Percentiles rank a stretch among this genome's conserved stretches.
Conservation (phyloP, 2,329 filamentous ascomycete species). For the Rosellinia necatrix region DNA sequence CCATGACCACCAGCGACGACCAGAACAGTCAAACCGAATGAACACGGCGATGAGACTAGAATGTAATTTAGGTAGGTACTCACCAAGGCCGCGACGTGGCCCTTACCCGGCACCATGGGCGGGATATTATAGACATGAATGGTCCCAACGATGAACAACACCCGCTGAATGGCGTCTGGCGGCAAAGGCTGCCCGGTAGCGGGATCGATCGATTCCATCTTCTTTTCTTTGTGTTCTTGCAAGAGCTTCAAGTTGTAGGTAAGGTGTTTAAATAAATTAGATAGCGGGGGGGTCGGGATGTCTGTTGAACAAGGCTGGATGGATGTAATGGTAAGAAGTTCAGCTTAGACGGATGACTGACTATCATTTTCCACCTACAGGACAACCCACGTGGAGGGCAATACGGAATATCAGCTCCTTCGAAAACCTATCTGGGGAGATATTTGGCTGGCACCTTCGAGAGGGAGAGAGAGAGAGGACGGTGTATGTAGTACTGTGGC, state of each 20-base stretch:
- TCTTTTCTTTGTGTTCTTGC: conserved; percentile 3
- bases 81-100: conserved; percentile 70
- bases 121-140: conserved; percentile 91
- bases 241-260: neutral
- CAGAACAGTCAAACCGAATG: neutral
- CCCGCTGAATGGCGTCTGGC: conserved; percentile 78
- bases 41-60: neutral
- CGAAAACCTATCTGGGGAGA: too few species aligned
- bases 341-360: neutral
- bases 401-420: too few species aligned
- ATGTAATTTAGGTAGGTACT: conserved; percentile 15
- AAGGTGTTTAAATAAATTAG: neutral
- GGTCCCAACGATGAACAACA: conserved; percentile 75
- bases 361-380: conserved; percentile 13
- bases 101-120: conserved; percentile 75
- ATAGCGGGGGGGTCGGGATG: neutral
- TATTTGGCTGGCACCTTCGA: too few species aligned
- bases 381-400: too few species aligned
- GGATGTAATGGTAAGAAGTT: neutral
- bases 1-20: neutral
- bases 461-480: too few species aligned
- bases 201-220: conserved; percentile 71
- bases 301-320: conserved; percentile 8
- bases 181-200: conserved; percentile 71
- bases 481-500: conserved; percentile 18